A percentile compares a stretch with the other conserved stretches of the same genome.
These are phyloP conservation scores for Fraxinus greggii DNA, from an alignment of 305 asterid species.

Conservation along the genomic window DNA sequence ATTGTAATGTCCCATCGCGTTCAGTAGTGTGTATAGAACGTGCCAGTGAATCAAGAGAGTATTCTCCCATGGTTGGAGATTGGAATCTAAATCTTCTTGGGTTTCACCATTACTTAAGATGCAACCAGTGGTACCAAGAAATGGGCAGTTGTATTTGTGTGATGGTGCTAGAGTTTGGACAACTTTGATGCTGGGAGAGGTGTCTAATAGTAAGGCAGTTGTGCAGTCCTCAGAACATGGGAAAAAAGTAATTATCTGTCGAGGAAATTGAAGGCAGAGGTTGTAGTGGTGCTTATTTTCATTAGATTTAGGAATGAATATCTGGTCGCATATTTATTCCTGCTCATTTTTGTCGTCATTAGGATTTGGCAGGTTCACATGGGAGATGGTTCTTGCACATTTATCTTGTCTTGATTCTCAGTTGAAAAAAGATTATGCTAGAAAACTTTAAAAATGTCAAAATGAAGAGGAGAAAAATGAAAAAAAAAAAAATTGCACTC, in stretches of 20 bases:
- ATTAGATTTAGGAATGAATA: neutral
- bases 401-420: slow-evolving; percentile 4
- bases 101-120: neutral
- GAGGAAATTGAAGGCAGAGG: neutral
- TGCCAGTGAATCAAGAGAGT: neutral
- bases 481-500: neutral
- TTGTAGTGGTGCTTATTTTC: slow-evolving; percentile 9
- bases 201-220: neutral
- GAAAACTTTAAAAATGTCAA: neutral
- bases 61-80: neutral
- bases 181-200: neutral
- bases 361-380: slow-evolving; percentile 25
- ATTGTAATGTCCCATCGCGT: neutral
- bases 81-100: neutral
- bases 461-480: neutral
- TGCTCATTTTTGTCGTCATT: neutral
- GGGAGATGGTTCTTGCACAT: slow-evolving; percentile 25
- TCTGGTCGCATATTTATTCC: slow-evolving; percentile 14
- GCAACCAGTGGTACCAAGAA: neutral
- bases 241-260: neutral
- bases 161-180: slow-evolving; percentile 1
- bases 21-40: neutral
- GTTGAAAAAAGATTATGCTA: neutral
- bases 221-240: slow-evolving; percentile 26
- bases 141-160: neutral